Base-by-base conservation (phyloP, 164 flowering plant genomes). In the Vitis amurensis region DNA sequence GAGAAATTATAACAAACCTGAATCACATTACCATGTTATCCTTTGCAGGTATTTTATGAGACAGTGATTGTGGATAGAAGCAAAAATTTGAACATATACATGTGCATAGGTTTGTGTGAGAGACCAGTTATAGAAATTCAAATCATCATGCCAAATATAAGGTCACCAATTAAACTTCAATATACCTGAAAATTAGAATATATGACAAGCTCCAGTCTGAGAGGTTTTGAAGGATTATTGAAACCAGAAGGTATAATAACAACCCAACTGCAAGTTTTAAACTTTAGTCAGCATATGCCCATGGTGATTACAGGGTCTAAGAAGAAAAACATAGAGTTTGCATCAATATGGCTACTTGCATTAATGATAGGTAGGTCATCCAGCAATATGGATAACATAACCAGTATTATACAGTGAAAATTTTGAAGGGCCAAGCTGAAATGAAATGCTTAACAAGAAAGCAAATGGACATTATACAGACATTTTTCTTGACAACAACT, bases 401-500 rank as follows among this genome's bases (percentile, higher is more conserved):
- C 16, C 30, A 57, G 29, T 23, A 57, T 17, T 57, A 19, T 57
- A 57, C 27, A 16, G 29, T 10, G 19, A 16, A 57, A 57, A 3
- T 0, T 57, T 57, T 23, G 9, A 57, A 57, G 59, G 29, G 3
- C 16, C 4, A 11, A 57, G 59, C 11, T 3, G 11, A 27, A 27
- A 30, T 59, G 47, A 59, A 59, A 59, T 59, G 47, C 62, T 30
- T 29, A 27, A 30, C 44, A 59, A 27, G n/a, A 59, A 59, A 59
- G 11, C 11, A 59, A 30, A 59, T 30, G 47, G n/a, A 59, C 37
- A 59, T 9, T 9, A 59, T 30, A 59, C 47, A 27, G n/a, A 59
- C 62, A 59, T 59, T 59, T 59, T 59, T 59, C 62, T 59, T 27
- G 62, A 59, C 19, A 29, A 56, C 19, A 56, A 31, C 15, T 66